A percentile compares a stretch with the other conserved stretches of the same genome.
phyloP scores from a whole-genome alignment of 2,329 filamentous ascomycete species.

The Colletotrichum melonis region DNA sequence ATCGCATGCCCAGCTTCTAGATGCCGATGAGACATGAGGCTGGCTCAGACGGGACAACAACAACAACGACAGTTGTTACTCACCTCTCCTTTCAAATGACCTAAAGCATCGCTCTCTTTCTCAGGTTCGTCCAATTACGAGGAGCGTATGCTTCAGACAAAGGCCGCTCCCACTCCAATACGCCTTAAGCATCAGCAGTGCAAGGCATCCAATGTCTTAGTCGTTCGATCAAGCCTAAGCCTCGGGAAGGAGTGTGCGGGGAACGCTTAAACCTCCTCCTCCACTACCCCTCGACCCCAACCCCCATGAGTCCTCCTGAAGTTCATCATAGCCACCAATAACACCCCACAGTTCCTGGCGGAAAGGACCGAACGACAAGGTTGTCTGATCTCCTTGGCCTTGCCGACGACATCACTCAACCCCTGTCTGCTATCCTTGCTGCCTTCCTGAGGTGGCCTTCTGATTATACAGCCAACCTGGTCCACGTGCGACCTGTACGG shows the following conservation, averaged over 20 bases:
- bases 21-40: neutral
- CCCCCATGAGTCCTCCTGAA: neutral
- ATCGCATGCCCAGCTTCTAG: neutral
- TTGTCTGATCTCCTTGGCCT: slow-evolving; percentile 31
- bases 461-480: neutral
- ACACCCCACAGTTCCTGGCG: slow-evolving; percentile 19
- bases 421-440: slow-evolving; percentile 18
- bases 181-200: slow-evolving; percentile 4
- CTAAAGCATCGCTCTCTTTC: no score
- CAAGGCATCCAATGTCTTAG: slow-evolving; percentile 15
- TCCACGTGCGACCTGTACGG: slow-evolving; percentile 12
- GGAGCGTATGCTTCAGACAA: neutral
- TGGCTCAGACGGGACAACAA: neutral
- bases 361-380: slow-evolving; percentile 30
- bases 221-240: slow-evolving; percentile 25
- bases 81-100: neutral
- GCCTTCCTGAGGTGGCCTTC: neutral
- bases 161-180: neutral
- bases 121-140: neutral
- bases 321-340: slow-evolving; percentile 20
- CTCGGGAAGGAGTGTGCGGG: slow-evolving; percentile 29
- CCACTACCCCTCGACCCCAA: slow-evolving; percentile 10
- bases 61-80: neutral
- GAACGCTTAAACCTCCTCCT: slow-evolving; percentile 16
- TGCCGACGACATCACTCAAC: slow-evolving; percentile 25